A percentile compares a stretch with the other conserved stretches of the same genome.
phyloP scores from a whole-genome alignment of 805 yeast species.

The Candida silvicultrix region DNA sequence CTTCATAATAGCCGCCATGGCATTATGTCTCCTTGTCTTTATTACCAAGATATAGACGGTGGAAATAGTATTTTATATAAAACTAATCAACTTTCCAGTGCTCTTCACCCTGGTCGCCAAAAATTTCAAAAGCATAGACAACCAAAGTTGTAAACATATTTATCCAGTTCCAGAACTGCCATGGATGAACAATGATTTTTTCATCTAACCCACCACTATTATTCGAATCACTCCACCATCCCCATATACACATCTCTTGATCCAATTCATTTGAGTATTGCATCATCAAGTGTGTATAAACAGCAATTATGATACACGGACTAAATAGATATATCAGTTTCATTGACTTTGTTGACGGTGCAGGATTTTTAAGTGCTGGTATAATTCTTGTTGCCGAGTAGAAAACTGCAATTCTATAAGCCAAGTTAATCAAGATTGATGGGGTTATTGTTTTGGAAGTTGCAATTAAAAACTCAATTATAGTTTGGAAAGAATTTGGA shows the following conservation, averaged over 20 bases:
- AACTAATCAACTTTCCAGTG: constrained; percentile 20
- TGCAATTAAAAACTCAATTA: constrained; percentile 36
- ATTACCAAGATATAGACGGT: too few relatives aligned
- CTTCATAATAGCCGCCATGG: too few relatives aligned
- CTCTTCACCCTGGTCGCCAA: constrained; percentile 26
- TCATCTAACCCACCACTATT: constrained; percentile 7
- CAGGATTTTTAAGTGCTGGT: constrained; percentile 54
- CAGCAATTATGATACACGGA: constrained; percentile 91
- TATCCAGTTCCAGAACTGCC: constrained; percentile 98
- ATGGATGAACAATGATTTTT: constrained; percentile 48
- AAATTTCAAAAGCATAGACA: constrained; percentile 75
- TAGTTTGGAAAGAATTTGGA: constrained; percentile 24
- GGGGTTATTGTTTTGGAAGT: constrained; percentile 59
- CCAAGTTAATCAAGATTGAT: constrained; percentile 73
- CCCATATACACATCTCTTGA: constrained; percentile 55
- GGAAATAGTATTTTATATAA: too few relatives aligned
- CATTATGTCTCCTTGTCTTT: too few relatives aligned
- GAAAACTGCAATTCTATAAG: constrained; percentile 81
- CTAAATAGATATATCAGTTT: constrained; percentile 76
- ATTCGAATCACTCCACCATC: constrained; percentile 37
- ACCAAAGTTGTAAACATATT: constrained; percentile 76
- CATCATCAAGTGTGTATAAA: constrained; percentile 89
- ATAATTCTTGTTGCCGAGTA: constrained; percentile 91
- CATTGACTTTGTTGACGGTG: constrained; percentile 27
- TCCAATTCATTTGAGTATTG: constrained; percentile 69